Evolutionary conservation across 1,284 basidiomycete genomes (phyloP).

Genomic region (Heterobasidion occidentale): DNA sequence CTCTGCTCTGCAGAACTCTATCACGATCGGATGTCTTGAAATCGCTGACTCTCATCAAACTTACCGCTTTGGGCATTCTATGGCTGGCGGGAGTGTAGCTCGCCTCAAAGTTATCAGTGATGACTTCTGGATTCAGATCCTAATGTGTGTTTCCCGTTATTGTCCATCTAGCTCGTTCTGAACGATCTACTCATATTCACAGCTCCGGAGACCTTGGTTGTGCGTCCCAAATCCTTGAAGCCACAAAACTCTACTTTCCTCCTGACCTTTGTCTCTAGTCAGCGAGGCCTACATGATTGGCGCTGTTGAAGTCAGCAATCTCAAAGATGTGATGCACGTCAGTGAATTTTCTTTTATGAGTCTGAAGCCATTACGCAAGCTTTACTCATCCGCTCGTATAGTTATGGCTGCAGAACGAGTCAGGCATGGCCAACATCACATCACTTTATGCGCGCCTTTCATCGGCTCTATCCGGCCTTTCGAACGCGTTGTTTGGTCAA

Average conservation of each 20-base stretch:
- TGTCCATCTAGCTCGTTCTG: conserved; percentile 8
- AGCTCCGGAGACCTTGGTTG: conserved; percentile 71
- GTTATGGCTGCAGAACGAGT: conserved; percentile 81
- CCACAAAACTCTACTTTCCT: neutral
- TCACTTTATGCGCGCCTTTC: conserved; percentile 60
- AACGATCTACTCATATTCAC: neutral
- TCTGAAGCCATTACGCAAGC: neutral
- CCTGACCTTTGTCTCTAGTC: conserved; percentile 36
- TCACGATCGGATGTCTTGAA: conserved; percentile 52
- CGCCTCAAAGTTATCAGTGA: conserved; percentile 60
- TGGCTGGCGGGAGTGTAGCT: conserved; percentile 48
- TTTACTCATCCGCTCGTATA: conserved; percentile 26
- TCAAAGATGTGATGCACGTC: conserved; percentile 75
- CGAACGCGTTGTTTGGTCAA: conserved; percentile 78
- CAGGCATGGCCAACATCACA: conserved; percentile 57
- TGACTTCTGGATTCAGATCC: conserved; percentile 75
- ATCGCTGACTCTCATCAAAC: conserved; percentile 53
- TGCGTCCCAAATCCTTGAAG: conserved; percentile 25
- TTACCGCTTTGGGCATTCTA: conserved; percentile 47
- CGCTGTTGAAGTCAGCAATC: conserved; percentile 66
- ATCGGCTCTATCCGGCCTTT: conserved; percentile 62
- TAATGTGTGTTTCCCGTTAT: conserved; percentile 40
- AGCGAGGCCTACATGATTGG: conserved; percentile 87
- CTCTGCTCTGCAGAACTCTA: conserved; percentile 48
- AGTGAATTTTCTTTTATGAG: conserved; percentile 20